phyloP scores from a whole-genome alignment of 768 basidiomycete genomes.

The Coprinopsis marcescibilis region DNA sequence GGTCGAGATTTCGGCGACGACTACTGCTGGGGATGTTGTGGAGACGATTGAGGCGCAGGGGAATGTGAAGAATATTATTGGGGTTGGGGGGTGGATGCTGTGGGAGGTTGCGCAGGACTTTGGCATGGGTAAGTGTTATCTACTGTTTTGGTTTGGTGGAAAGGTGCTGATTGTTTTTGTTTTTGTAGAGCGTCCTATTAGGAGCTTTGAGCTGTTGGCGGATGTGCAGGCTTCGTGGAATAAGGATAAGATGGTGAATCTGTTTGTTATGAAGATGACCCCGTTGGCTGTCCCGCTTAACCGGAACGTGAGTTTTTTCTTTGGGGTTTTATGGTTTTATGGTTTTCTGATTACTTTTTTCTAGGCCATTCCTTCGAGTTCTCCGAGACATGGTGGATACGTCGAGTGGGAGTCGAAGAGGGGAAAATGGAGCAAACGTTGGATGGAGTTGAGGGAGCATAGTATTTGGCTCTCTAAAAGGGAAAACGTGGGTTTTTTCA shows the following conservation, averaged over 20 bases:
- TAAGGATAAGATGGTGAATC: slow-evolving; percentile 72
- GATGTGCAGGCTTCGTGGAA: slow-evolving; percentile 88
- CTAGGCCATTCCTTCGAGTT: slow-evolving; percentile 39
- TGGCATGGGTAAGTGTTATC: slow-evolving; percentile 57
- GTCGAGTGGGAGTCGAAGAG: slow-evolving; percentile 88
- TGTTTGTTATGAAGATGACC: slow-evolving; percentile 74
- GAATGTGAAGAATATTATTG: slow-evolving; percentile 52
- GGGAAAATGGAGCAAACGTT: slow-evolving; percentile 94
- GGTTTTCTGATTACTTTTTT: slow-evolving; percentile 11
- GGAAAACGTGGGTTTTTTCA: slow-evolving; percentile 56
- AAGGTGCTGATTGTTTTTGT: slow-evolving; percentile 12
- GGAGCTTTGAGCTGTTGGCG: slow-evolving; percentile 78
- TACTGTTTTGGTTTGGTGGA: slow-evolving; percentile 1
- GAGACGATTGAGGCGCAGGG: slow-evolving; percentile 56
- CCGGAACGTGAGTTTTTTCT: slow-evolving; percentile 45
- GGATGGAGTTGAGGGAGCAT: slow-evolving; percentile 83
- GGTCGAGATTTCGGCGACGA: slow-evolving; percentile 62
- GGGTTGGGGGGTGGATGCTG: slow-evolving; percentile 77
- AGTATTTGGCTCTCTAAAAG: slow-evolving; percentile 85
- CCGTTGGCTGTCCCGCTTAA: slow-evolving; percentile 54
- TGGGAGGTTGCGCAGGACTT: slow-evolving; percentile 89
- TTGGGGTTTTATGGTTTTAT: background rate
- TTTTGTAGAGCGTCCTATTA: slow-evolving; percentile 75
- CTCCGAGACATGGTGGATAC: slow-evolving; percentile 49
- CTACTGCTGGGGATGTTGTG: slow-evolving; percentile 71